Base-by-base conservation (phyloP, 176 grass and related monocot species). In the Zea luxurians region DNA sequence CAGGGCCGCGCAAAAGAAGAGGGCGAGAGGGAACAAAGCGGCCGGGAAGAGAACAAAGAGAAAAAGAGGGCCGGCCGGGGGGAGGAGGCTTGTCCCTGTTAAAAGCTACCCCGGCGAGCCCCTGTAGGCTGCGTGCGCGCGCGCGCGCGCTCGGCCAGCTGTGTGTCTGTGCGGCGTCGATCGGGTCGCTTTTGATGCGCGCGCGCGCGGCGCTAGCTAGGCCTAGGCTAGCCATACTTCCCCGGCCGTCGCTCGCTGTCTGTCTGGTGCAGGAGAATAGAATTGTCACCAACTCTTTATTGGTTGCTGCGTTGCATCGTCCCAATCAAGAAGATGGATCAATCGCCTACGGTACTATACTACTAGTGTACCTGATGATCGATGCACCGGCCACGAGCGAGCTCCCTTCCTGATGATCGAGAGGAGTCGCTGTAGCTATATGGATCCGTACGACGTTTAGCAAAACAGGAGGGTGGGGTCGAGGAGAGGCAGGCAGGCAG, bases 81-180 rank as follows among this genome's bases (percentile, higher is more conserved):
- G 68, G 87, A 88, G 72, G 87, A 90, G 86, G 87, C 90, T 92
- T 96, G 90, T 92, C 84, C 90, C 82, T 88, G 74, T 88, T 92
- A 84, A 92, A 96, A 89, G 74, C 82, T 75, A 71, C 61, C 3
- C 38, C 38, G 38, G 27, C 27, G 27, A 27, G 27, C 27, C 27
- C 27, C 27, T 27, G 27, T 27, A 27, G 27, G 27, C 27, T 27
- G 27, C 27, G 27, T 27, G 27, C 27, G 27, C 27, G 27, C 27
- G 27, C 27, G 27, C 27, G 27, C 27, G 27, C 27, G 27, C 27
- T 27, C 27, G 27, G 27, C 27, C 27, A 27, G 27, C 27, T 27
- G 27, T 27, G 27, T 27, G 27, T 27, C 27, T 27, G 27, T 27
- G 27, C 27, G 27, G 27, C 27, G 27, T 27, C 27, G 27, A 27